These are phyloP conservation scores for Lachancea fermentati DNA, from an alignment of 805 yeast species.

Conservation along the genomic window DNA sequence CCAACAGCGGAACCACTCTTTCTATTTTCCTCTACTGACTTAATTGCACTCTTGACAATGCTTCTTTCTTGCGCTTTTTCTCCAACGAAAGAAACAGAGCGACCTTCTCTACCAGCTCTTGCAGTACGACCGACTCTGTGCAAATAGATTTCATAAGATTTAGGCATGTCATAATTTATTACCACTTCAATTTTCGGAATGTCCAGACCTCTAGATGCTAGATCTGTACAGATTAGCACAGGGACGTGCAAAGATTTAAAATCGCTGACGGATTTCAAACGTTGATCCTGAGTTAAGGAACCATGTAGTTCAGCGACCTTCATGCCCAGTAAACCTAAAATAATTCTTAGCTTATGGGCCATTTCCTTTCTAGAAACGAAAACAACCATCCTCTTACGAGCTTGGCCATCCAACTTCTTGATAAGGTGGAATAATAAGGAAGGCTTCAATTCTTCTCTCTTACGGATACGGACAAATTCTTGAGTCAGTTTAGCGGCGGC, in stretches of 20 bases:
- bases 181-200: constrained; percentile 96
- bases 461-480: constrained; percentile 91
- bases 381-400: constrained; percentile 72
- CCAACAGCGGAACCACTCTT: constrained; percentile 56
- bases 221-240: constrained; percentile 88
- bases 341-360: constrained; percentile 80
- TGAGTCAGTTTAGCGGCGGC: constrained; percentile 88
- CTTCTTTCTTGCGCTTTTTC: constrained; percentile 81
- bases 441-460: constrained; percentile 78
- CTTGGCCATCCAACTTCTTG: constrained; percentile 55
- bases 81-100: constrained; percentile 88
- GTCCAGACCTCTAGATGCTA: constrained; percentile 99
- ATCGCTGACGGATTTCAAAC: constrained; percentile 74
- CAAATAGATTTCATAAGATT: constrained; percentile 80
- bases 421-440: constrained; percentile 73
- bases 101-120: constrained; percentile 97
- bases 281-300: constrained; percentile 85
- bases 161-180: constrained; percentile 94
- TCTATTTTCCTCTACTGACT: constrained; percentile 47
- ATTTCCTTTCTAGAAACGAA: constrained; percentile 88
- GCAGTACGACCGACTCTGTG: constrained; percentile 99
- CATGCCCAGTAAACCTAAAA: constrained; percentile 67
- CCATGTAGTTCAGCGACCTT: constrained; percentile 80
- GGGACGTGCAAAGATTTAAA: constrained; percentile 83
- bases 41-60: constrained; percentile 87